Evolutionary conservation across 192 early-diverging fungal species (phyloP).

Genomic region (Cetraspora pellucida): DNA sequence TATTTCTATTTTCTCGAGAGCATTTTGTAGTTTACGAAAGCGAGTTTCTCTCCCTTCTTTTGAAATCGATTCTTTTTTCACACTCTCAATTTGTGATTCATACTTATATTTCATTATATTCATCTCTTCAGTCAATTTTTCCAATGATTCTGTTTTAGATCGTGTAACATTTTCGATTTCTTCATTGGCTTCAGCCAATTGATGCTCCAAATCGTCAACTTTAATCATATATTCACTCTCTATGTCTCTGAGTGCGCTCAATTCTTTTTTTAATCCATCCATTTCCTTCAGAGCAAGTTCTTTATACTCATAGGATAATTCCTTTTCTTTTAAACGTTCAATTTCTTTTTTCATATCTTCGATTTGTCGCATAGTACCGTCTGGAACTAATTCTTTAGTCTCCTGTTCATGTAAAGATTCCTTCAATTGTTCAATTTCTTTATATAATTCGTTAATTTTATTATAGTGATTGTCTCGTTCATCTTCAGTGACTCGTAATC

Average conservation of each 20-base stretch:
- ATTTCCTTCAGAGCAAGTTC: slow-evolving; percentile 22
- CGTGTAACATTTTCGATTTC: background rate
- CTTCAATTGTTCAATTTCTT: slow-evolving; percentile 22
- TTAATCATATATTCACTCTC: slow-evolving; percentile 30
- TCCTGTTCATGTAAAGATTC: background rate
- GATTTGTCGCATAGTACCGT: slow-evolving; percentile 13
- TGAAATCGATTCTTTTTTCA: slow-evolving; percentile 9
- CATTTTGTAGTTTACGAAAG: slow-evolving; percentile 4
- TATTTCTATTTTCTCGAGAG: slow-evolving; percentile 14
- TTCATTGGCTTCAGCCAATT: slow-evolving; percentile 3
- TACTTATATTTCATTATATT: slow-evolving; percentile 27
- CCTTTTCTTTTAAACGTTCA: slow-evolving; percentile 21
- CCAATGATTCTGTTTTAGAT: slow-evolving; percentile 7
- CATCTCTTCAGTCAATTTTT: slow-evolving; percentile 24
- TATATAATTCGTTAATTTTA: background rate
- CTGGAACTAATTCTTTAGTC: slow-evolving; percentile 16
- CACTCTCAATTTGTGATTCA: slow-evolving; percentile 26
- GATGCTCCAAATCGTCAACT: slow-evolving; percentile 22
- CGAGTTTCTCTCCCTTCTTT: slow-evolving; percentile 18
- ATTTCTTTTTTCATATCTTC: slow-evolving; percentile 35
- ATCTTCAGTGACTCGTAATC: background rate
- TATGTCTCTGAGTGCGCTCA: slow-evolving; percentile 2
- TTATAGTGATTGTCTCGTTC: slow-evolving; percentile 6
- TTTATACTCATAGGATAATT: slow-evolving; percentile 14
- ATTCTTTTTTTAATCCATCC: slow-evolving; percentile 22